Conservation (phyloP, 306 rosid genomes). For the Trifolium dubium region DNA sequence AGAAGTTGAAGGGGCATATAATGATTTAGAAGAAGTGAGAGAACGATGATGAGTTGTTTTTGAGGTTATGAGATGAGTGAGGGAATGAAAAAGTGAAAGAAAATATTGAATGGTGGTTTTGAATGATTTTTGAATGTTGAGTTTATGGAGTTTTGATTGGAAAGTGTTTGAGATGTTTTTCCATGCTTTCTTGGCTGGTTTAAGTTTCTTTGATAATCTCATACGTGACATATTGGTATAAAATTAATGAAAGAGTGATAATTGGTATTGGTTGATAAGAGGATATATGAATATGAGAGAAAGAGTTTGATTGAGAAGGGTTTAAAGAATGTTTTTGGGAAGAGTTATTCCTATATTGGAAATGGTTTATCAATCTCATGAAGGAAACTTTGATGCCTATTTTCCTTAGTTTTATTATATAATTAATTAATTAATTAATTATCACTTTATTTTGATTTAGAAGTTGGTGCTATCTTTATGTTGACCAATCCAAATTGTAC, state of each 20-base stretch:
- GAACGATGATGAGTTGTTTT: constrained; percentile 44
- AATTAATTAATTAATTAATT: not conserved
- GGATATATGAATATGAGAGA: constrained; percentile 9
- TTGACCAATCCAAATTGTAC: constrained; percentile 19
- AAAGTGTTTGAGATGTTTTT: constrained; percentile 49
- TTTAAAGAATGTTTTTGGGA: constrained; percentile 28
- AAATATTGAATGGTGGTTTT: constrained; percentile 52
- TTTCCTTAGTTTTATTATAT: constrained; percentile 41
- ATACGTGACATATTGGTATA: constrained; percentile 47
- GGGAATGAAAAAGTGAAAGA: constrained; percentile 35
- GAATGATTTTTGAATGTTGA: constrained; percentile 50
- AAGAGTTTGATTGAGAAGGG: constrained; percentile 16
- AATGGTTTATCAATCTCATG: constrained; percentile 37
- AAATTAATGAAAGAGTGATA: not conserved
- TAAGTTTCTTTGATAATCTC: constrained; percentile 56
- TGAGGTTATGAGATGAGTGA: constrained; percentile 47
- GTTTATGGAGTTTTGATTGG: constrained; percentile 52
- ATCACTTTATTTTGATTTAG: constrained; percentile 6
- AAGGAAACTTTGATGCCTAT: constrained; percentile 47
- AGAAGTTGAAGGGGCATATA: constrained; percentile 35
- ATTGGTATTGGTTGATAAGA: constrained; percentile 1
- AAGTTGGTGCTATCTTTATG: constrained; percentile 17
- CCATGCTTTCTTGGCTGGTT: constrained; percentile 66
- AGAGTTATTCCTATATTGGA: constrained; percentile 19
- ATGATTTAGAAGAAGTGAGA: constrained; percentile 35